These are phyloP conservation scores for Pseudotsuga menziesii DNA, from an alignment of 75 land plant genomes.

Conservation along the genomic window DNA sequence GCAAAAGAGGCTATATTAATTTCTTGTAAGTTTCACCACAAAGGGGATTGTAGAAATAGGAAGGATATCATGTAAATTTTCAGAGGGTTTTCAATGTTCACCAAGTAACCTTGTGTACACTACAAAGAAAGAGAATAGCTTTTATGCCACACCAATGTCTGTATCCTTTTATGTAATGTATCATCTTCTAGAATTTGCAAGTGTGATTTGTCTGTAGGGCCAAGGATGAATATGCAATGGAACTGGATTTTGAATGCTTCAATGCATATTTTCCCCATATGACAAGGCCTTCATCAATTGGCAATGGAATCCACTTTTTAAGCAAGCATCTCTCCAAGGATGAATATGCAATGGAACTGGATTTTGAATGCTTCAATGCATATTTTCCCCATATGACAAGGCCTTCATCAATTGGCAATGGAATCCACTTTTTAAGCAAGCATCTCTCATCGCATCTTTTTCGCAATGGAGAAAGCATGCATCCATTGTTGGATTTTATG, in stretches of 20 bases:
- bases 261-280: constrained; percentile 56
- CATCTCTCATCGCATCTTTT: constrained; percentile 58
- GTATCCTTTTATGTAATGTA: not conserved
- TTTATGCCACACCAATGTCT: not conserved
- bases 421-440: too few species aligned
- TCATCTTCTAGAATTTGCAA: not conserved
- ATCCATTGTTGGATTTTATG: constrained; percentile 56
- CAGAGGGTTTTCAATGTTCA: too few species aligned
- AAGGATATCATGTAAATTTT: not conserved
- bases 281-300: constrained; percentile 53
- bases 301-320: constrained; percentile 67
- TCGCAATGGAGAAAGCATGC: constrained; percentile 63
- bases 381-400: too few species aligned
- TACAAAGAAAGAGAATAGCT: too few species aligned
- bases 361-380: too few species aligned
- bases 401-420: too few species aligned
- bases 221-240: constrained; percentile 33
- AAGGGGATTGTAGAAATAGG: not conserved
- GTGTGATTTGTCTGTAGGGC: constrained; percentile 32
- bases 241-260: constrained; percentile 68
- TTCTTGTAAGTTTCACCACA: not conserved
- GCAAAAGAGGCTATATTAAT: too few species aligned
- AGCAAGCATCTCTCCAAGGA: constrained; percentile 65
- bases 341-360: too few species aligned
- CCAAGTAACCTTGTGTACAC: too few species aligned